Base-by-base conservation (phyloP, 495 filamentous ascomycete species). In the Parathielavia hyrcaniae region DNA sequence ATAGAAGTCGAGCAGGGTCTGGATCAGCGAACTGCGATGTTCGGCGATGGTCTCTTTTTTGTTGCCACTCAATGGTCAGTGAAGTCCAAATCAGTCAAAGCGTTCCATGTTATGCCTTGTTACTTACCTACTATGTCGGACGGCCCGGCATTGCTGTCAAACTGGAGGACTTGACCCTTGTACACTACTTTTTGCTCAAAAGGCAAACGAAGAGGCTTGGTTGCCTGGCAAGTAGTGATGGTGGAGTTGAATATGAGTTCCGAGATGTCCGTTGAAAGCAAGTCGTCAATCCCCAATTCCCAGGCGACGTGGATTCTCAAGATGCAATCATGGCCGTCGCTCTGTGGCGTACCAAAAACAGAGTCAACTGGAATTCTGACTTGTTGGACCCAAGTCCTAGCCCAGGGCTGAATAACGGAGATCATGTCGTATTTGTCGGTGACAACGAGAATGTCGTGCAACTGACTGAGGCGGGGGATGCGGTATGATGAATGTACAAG, bases 341-440 rank as follows among this genome's bases (percentile, higher is more conserved):
- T 11, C 8, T 32, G 5, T 8, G 32, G 9, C n/a, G n/a, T n/a
- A n/a, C n/a, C n/a, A n/a, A n/a, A n/a, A n/a, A n/a, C n/a, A 8
- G 23, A 13, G 6, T 16, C 4, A 22, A 26, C 45, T 26, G 20
- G 9, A 9, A 13, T n/a, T 48, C 23, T 16, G 23, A n/a, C 4
- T 0, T 45, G 55, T 45, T 48, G 14, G 9, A 35, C 30, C 67
- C 67, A 69, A 4, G 50, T 45, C 13, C 19, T 56, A 8, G 60
- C 61, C 65, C 65, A 67, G 0, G 65, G 65, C 26, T 54, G 55
- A 4, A 69, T 9, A 35, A 66, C 32, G 11, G 59, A 61, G 7
- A 61, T 40, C 56, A 67, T 58, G 44, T 64, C 60, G 44, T 68
- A 71, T 50, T 69, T 71, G 49, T 71, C 65, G 16, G 61, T 64